Conservation (phyloP, 1,139 yeast genomes). For the Eremothecium sinecaudum region DNA sequence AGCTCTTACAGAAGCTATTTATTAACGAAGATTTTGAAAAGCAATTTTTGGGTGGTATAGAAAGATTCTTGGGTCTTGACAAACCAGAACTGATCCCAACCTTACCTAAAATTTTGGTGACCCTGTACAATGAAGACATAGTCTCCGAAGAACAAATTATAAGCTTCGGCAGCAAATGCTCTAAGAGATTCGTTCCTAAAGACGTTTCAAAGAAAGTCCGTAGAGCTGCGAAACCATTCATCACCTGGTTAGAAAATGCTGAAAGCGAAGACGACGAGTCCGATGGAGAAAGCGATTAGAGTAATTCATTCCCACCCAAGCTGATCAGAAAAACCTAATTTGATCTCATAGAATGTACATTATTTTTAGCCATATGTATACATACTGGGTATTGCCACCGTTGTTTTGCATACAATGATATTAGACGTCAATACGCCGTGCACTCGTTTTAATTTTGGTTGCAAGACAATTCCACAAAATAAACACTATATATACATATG, state of each 20-base stretch:
- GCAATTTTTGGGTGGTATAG: conserved; percentile 90
- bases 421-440: too few species aligned
- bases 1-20: conserved; percentile 71
- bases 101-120: conserved; percentile 74
- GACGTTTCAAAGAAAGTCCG: conserved; percentile 89
- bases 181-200: conserved; percentile 89
- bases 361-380: too few species aligned
- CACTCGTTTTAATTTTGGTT: too few species aligned
- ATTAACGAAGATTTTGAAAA: conserved; percentile 61
- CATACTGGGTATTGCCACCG: too few species aligned
- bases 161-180: conserved; percentile 85
- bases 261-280: conserved; percentile 52
- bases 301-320: background rate
- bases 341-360: conserved; percentile 2
- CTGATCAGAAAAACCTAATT: background rate
- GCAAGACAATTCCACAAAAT: too few species aligned
- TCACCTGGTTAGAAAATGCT: conserved; percentile 91
- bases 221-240: conserved; percentile 90
- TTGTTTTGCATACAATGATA: too few species aligned
- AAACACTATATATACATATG: too few species aligned
- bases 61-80: conserved; percentile 80
- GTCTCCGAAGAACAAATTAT: conserved; percentile 72
- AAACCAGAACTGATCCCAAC: conserved; percentile 64
- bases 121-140: conserved; percentile 73
- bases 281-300: conserved; percentile 8